These are phyloP conservation scores for Pontederia paniculata DNA, from an alignment of 176 grass and related monocot genomes.

Conservation along the genomic window DNA sequence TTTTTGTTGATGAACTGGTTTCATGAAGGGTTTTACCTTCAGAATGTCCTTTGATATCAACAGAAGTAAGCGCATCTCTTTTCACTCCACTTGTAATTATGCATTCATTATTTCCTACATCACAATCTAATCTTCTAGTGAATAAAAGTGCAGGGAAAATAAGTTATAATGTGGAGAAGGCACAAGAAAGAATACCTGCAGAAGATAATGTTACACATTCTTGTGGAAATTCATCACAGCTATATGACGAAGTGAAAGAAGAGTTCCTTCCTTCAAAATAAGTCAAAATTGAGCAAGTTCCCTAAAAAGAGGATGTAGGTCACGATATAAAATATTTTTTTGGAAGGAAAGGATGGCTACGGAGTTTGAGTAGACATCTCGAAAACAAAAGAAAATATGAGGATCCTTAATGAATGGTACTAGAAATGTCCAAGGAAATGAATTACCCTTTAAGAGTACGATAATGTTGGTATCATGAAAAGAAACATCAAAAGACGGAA, in stretches of 20 bases:
- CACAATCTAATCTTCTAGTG: constrained; percentile 1
- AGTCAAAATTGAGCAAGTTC: constrained; percentile 68
- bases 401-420: background rate
- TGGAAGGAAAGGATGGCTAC: background rate
- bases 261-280: constrained; percentile 40
- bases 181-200: constrained; percentile 24
- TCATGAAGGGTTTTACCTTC: constrained; percentile 7
- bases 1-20: constrained; percentile 19
- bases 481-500: background rate
- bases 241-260: constrained; percentile 13
- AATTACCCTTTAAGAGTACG: background rate
- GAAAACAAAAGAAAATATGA: background rate
- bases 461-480: background rate
- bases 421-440: background rate
- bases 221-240: constrained; percentile 13
- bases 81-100: constrained; percentile 8
- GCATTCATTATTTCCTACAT: constrained; percentile 22
- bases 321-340: background rate
- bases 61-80: constrained; percentile 21
- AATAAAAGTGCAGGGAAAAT: constrained; percentile 16
- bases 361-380: background rate
- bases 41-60: constrained; percentile 14
- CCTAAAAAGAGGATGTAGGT: constrained; percentile 21
- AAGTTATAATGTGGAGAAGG: background rate
- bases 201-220: constrained; percentile 17